Conservation (phyloP, 164 flowering plant genomes). For the Amborella trichopoda region DNA sequence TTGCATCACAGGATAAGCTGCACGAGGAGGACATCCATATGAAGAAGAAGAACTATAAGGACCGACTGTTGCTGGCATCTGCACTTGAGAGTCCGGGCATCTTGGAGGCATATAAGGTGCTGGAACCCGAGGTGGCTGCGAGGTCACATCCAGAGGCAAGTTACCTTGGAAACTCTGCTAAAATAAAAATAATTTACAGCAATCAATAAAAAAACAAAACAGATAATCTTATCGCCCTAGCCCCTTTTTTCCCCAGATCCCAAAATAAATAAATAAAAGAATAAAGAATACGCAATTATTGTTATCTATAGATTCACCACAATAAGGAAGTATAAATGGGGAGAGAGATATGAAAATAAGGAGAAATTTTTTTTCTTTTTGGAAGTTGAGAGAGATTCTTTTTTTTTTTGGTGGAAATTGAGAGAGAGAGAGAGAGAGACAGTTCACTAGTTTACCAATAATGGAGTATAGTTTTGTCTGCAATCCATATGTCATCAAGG, state of each 20-base stretch:
- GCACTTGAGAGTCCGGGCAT: conserved; percentile 24
- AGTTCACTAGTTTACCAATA: too few species aligned
- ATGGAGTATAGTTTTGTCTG: too few species aligned
- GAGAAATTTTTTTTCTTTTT: too few species aligned
- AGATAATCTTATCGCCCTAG: not conserved
- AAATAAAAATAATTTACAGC: not conserved
- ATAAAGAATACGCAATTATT: not conserved
- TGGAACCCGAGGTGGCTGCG: conserved; percentile 21
- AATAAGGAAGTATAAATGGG: not conserved
- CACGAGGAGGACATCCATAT: too few species aligned
- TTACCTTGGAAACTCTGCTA: conserved; percentile 29
- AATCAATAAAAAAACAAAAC: conserved; percentile 2
- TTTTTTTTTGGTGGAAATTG: too few species aligned
- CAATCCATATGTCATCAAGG: not conserved
- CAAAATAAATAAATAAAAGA: not conserved
- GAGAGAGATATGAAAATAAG: not conserved
- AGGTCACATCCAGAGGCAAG: conserved; percentile 16
- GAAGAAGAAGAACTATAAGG: conserved; percentile 19
- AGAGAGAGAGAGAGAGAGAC: too few species aligned
- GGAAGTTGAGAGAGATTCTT: too few species aligned
- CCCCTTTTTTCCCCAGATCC: not conserved
- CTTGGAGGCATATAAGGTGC: conserved; percentile 26
- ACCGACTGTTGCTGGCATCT: conserved; percentile 16
- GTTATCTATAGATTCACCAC: not conserved
- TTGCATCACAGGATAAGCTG: conserved; percentile 21